These are phyloP conservation scores for Tetraselmis chui DNA, from an alignment of 139 green algal genomes.

Conservation along the genomic window DNA sequence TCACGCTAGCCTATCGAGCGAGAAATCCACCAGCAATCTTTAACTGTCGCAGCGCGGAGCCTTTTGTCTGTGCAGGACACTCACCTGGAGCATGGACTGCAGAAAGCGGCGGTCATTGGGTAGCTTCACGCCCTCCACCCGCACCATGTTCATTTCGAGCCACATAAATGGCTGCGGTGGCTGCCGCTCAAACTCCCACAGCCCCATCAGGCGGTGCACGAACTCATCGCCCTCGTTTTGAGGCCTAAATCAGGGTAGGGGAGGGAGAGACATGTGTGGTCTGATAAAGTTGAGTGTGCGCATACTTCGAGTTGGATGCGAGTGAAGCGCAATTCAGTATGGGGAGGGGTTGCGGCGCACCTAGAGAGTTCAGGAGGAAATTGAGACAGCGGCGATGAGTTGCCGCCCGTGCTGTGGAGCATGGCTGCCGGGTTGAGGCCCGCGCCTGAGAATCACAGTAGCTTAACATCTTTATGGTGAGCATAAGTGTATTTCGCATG, in stretches of 20 bases:
- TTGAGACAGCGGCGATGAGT: not conserved
- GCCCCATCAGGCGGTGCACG: not conserved
- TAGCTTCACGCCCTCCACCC: not conserved
- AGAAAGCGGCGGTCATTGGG: not conserved
- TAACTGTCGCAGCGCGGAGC: no score
- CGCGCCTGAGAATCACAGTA: not conserved
- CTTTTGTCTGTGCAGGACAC: no score
- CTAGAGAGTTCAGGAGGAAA: not conserved
- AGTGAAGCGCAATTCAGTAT: no score
- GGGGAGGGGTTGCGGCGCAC: no score
- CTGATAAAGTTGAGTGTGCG: no score
- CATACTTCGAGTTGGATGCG: no score
- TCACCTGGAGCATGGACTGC: not conserved
- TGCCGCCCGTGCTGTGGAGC: not conserved
- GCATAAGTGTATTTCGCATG: no score
- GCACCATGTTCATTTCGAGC: not conserved
- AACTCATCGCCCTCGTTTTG: not conserved
- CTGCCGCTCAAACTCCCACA: not conserved
- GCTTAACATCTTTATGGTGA: no score
- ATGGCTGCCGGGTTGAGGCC: not conserved
- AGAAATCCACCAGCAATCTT: no score
- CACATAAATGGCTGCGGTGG: not conserved
- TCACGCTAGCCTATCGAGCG: no score
- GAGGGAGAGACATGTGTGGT: no score
- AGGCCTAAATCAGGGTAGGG: no score